Conservation (phyloP, 2,329 filamentous ascomycete genomes). For the Neoascochyta sp. region DNA sequence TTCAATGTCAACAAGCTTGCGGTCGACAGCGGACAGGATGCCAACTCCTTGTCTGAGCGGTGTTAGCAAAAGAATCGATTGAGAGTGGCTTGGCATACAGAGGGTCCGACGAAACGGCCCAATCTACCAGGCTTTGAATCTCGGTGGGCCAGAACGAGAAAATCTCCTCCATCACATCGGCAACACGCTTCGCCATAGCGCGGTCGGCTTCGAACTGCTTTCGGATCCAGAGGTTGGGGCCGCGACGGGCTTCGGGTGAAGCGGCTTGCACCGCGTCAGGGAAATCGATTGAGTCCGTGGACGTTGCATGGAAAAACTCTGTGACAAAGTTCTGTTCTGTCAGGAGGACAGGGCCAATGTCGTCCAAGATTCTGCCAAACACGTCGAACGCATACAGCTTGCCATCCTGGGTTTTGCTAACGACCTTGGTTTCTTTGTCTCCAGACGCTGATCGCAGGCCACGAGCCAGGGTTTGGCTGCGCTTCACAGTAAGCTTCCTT, state of each 20-base stretch:
- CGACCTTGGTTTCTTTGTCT: slow-evolving; percentile 55
- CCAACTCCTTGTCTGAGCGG: slow-evolving; percentile 77
- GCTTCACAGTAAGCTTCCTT: slow-evolving; percentile 87
- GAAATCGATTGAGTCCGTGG: slow-evolving; percentile 76
- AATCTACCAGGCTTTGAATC: slow-evolving; percentile 75
- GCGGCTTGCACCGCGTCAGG: slow-evolving; percentile 68
- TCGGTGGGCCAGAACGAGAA: slow-evolving; percentile 79
- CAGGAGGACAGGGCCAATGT: slow-evolving; percentile 76
- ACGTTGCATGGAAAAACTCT: slow-evolving; percentile 96
- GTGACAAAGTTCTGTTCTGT: slow-evolving; percentile 97
- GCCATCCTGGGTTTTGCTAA: slow-evolving; percentile 58
- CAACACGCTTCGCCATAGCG: slow-evolving; percentile 75
- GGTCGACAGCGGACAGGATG: slow-evolving; percentile 75
- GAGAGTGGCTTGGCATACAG: slow-evolving; percentile 56
- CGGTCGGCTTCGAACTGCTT: slow-evolving; percentile 86
- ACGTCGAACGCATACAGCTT: slow-evolving; percentile 74
- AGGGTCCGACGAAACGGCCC: slow-evolving; percentile 75
- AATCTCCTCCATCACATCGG: slow-evolving; percentile 83
- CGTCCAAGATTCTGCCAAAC: slow-evolving; percentile 74
- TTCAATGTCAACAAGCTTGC: slow-evolving; percentile 71
- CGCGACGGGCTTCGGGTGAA: slow-evolving; percentile 64
- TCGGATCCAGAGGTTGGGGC: slow-evolving; percentile 68
- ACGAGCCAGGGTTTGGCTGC: slow-evolving; percentile 81
- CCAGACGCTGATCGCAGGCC: slow-evolving; percentile 65
- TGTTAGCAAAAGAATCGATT: slow-evolving; percentile 15